phyloP scores from a whole-genome alignment of 2,329 filamentous ascomycete species.

The Ascochyta pisi region DNA sequence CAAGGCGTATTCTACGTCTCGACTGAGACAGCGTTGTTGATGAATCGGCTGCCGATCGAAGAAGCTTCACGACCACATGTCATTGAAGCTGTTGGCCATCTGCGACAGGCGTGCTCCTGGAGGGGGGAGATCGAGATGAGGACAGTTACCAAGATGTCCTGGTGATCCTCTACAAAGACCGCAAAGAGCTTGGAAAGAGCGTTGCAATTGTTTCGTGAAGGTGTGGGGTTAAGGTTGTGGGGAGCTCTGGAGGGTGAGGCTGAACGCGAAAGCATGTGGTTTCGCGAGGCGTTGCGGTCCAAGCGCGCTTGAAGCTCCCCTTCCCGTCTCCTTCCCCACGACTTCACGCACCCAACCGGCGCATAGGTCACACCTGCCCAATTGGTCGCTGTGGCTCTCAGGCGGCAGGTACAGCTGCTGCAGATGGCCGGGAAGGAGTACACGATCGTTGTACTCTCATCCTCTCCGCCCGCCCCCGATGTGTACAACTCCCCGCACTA shows the following conservation, averaged over 20 bases:
- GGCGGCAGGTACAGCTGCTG: slow-evolving; percentile 17
- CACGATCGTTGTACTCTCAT: slow-evolving; percentile 40
- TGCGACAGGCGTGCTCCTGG: too few species aligned
- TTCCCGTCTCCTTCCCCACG: slow-evolving; percentile 1
- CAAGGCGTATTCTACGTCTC: too few species aligned
- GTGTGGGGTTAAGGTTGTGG: neutral
- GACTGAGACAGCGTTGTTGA: too few species aligned
- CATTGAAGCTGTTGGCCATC: too few species aligned
- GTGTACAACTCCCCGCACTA: slow-evolving; percentile 23
- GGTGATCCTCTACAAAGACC: too few species aligned
- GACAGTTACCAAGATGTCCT: too few species aligned
- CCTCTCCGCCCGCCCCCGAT: slow-evolving; percentile 39
- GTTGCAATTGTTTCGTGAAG: neutral
- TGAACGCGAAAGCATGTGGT: slow-evolving; percentile 17
- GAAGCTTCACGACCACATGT: too few species aligned
- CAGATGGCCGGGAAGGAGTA: slow-evolving; percentile 35
- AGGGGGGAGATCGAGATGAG: too few species aligned
- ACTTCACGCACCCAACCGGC: slow-evolving; percentile 10
- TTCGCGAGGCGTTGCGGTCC: slow-evolving; percentile 9
- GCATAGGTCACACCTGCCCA: slow-evolving; percentile 8
- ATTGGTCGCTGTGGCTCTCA: slow-evolving; percentile 15
- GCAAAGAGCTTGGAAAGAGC: neutral
- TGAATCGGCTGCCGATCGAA: too few species aligned
- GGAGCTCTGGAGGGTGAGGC: neutral
- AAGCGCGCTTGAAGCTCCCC: slow-evolving; percentile 3